A percentile compares a stretch with the other conserved stretches of the same genome.
Conservation (phyloP, 176 grass and related monocot genomes). For the Saccharum spontaneum region DNA sequence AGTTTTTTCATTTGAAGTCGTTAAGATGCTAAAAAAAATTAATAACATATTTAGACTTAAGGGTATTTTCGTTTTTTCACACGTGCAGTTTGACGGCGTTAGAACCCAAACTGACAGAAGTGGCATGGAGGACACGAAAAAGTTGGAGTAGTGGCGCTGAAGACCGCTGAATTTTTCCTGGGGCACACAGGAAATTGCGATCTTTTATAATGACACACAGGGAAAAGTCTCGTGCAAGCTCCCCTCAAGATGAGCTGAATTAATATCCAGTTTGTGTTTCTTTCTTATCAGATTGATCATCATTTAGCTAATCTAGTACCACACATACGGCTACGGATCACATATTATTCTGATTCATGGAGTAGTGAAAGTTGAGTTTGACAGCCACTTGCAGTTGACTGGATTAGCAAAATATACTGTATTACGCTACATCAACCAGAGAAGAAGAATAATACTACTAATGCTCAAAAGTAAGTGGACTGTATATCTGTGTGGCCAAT, state of each 20-base stretch:
- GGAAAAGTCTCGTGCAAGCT: too few species aligned
- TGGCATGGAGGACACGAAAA: too few species aligned
- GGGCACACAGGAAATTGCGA: too few species aligned
- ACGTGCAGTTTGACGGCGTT: too few species aligned
- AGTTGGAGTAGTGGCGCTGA: too few species aligned
- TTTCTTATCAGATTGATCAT: conserved; percentile 16
- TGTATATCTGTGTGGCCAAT: neutral
- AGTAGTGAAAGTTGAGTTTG: neutral
- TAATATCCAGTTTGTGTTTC: neutral
- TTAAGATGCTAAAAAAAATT: too few species aligned
- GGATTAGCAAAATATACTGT: neutral
- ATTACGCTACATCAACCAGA: neutral
- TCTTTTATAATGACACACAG: too few species aligned
- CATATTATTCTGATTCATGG: conserved; percentile 7
- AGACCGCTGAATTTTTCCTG: too few species aligned
- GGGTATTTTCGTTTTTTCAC: too few species aligned
- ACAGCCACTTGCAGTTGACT: conserved; percentile 20
- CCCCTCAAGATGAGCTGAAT: neutral
- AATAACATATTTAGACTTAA: too few species aligned
- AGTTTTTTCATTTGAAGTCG: too few species aligned
- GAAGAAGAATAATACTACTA: neutral
- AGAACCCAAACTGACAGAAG: too few species aligned
- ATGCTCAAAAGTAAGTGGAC: neutral
- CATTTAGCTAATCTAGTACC: conserved; percentile 26
- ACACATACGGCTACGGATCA: neutral